Conservation (phyloP, 768 basidiomycete species). For the Dioszegia aurantiaca region DNA sequence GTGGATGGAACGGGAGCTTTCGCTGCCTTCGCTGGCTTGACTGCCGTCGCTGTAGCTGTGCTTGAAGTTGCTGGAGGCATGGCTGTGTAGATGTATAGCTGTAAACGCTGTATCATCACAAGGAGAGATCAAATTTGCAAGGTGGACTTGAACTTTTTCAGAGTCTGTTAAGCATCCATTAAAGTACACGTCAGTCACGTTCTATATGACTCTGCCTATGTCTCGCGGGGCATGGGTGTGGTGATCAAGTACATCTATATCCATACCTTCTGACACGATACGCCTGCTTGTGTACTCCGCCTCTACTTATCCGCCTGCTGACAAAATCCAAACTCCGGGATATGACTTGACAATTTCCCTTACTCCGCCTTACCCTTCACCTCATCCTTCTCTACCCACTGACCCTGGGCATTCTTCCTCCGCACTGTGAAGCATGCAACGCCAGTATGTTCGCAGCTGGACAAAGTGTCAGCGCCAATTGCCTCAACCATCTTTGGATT, state of each 20-base stretch:
- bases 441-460: slow-evolving; percentile 82
- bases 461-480: neutral
- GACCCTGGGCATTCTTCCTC: slow-evolving; percentile 64
- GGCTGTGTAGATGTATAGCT: neutral
- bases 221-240: no score
- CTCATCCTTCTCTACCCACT: slow-evolving; percentile 50
- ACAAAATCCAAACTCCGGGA: no score
- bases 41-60: neutral
- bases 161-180: no score
- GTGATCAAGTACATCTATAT: no score
- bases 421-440: slow-evolving; percentile 92
- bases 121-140: no score
- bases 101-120: neutral
- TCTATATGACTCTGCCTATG: no score
- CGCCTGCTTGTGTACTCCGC: no score
- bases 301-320: no score
- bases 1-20: slow-evolving; percentile 9
- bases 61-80: slow-evolving; percentile 7
- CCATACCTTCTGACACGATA: no score
- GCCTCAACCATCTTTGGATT: neutral
- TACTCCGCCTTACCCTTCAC: slow-evolving; percentile 19
- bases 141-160: no score
- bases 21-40: neutral
- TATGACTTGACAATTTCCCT: no score
- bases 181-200: no score